phyloP scores from a whole-genome alignment of 2,329 filamentous ascomycete genomes.

The Aspergillus uvarum region DNA sequence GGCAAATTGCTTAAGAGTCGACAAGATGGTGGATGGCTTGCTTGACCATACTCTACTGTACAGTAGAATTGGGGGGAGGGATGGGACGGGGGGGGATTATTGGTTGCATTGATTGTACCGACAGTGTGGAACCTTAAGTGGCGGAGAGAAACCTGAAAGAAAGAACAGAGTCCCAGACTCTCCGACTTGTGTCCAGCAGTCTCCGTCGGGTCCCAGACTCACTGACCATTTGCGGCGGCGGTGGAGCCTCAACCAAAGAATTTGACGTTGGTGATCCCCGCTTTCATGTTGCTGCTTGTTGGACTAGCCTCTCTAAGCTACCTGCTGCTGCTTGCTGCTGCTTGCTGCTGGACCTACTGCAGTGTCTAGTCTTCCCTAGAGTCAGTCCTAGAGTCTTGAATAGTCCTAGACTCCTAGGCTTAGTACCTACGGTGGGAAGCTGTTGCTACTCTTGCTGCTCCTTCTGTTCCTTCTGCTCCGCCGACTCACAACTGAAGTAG shows the following conservation, averaged over 20 bases:
- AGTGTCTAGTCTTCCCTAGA: too few species aligned
- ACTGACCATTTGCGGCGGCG: not conserved
- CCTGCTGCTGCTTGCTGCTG: not conserved
- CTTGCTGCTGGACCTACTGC: not conserved
- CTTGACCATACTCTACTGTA: not conserved
- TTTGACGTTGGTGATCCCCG: slow-evolving; percentile 10
- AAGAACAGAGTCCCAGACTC: not conserved
- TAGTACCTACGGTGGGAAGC: not conserved
- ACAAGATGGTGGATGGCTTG: not conserved
- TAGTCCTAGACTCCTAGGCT: too few species aligned
- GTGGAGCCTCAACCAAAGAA: not conserved
- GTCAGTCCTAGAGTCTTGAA: too few species aligned
- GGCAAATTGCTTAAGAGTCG: not conserved
- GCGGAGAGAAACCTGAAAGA: not conserved
- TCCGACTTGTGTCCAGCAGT: too few species aligned
- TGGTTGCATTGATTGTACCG: not conserved
- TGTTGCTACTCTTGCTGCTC: not conserved
- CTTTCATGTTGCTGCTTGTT: not conserved
- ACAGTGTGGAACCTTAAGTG: not conserved
- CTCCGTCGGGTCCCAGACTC: not conserved
- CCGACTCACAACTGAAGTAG: not conserved
- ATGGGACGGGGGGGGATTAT: too few species aligned
- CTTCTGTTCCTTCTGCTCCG: slow-evolving; percentile 2
- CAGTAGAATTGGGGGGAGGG: too few species aligned
- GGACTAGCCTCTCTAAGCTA: not conserved